Evolutionary conservation across 805 yeast genomes (phyloP), one percentile per base, ranked within the genome.

Genomic region (Monosporozyma solicola): DNA sequence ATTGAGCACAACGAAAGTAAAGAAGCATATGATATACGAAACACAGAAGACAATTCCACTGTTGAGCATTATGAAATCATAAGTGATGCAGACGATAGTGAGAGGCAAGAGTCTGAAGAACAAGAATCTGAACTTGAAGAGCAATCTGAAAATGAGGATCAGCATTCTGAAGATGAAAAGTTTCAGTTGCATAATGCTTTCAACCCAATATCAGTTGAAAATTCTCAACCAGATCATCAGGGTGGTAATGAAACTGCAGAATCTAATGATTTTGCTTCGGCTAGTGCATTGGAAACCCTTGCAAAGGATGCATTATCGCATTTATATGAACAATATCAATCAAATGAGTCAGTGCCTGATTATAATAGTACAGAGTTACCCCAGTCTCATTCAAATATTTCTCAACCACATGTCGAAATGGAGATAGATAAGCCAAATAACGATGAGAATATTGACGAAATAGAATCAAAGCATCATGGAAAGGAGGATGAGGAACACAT

Each of bases 111-210:
- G 9, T 13, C 32, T 3, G 41, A 41, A 15, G 44, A 13, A 22
- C 41, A 44, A 51, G 53, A 47, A 22, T 11, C 16, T 46, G 25
- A 27, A 31, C 9, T 11, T 31, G 37, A 31, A 46, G 48, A 31
- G 10, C 20, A 7, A 45, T 10, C 16, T 15, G 22, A 27, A 13
- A 29, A 27, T 7, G 32, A 10, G 22, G 24, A 41, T 15, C 27
- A 41, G 35, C 32, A 9, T 43, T 25, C 41, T 24, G 47, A 54
- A 49, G 3, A 6, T 15, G 54, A 50, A 7, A 41, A 43, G 27
- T 16, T 31, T 3, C 22, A 29, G 13, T 8, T 29, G 24, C 22
- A 54, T 20, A 15, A 41, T 6, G 27, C 10, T 9, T 41, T 22
- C 44, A 41, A 8, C 11, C 24, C 16, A 41, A 22, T 5, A 5